Base-by-base conservation (phyloP, 2,329 filamentous ascomycete genomes). In the Penicillium brevicompactum region DNA sequence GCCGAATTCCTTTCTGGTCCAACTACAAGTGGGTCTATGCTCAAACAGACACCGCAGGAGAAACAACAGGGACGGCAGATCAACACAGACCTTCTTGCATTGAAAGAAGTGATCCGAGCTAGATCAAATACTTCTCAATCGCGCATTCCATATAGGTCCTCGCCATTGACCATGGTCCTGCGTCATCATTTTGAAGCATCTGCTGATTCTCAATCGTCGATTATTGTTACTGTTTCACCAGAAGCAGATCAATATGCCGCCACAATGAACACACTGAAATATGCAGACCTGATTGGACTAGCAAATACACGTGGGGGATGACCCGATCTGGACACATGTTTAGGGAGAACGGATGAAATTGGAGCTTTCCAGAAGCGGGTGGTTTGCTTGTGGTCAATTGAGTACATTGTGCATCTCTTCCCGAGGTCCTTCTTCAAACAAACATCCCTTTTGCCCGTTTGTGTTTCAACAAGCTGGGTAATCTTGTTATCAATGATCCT, bases 101-200 rank as follows among this genome's bases (percentile, higher is more conserved):
- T 80, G 46, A 79, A 80, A 55, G 76, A 79, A 50, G 77, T 80
- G 4, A 78, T 80, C n/a, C 67, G 77, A 1, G 76, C 78, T 1
- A 68, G 74, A 50, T 64, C 75, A 8, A 27, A 27, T 0, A 52
- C 50, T 21, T 66, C 65, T n/a, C 65, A 72, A 47, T 11, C 59
- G 1, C 64, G 74, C 2, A 75, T 78, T 32, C 77, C 76, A 0
- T 80, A 73, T 57, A 67, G 75, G 44, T 74, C 75, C 1, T 77
- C 74, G 7, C 66, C 74, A 0, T 56, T 79, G 58, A 79, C 77
- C 0, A 77, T 78, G 77, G 72, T 77, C 4, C 60, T 79, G 30
- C 67, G 76, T 1, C 67, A 72, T 31, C 70, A 77, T 55, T 78
- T 78, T 46, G 37, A 65, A 43, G 62, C 50, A 1, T 55, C 58